Conservation (phyloP, 176 grass and related monocot genomes). For the Carex littledalei region DNA sequence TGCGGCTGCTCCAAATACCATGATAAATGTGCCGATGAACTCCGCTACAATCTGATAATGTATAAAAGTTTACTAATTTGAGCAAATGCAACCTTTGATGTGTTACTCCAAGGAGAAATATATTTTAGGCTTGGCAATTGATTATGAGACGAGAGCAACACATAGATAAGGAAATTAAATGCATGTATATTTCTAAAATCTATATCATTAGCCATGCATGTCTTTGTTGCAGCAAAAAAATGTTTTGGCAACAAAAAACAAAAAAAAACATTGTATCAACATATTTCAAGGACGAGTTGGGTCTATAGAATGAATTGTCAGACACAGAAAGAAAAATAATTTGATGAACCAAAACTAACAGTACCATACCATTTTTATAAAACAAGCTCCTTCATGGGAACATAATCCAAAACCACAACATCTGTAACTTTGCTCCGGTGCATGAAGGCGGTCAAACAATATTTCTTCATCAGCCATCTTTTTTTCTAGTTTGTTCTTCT, state of each 20-base stretch:
- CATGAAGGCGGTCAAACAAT: neutral
- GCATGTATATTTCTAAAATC: neutral
- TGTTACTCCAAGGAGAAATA: neutral
- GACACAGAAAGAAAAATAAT: neutral
- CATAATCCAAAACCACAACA: neutral
- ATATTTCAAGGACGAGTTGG: neutral
- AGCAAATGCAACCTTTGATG: neutral
- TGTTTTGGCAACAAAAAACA: no score
- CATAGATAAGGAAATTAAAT: neutral
- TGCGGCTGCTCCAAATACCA: slow-evolving; percentile 52
- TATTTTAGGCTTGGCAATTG: neutral
- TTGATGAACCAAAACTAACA: neutral
- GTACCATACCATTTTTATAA: neutral
- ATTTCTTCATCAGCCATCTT: slow-evolving; percentile 10
- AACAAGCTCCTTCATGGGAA: neutral
- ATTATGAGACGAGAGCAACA: neutral
- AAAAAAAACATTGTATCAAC: neutral
- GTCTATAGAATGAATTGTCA: neutral
- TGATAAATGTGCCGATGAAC: slow-evolving; percentile 59
- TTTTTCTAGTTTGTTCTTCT: neutral
- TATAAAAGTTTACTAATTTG: slow-evolving; percentile 3
- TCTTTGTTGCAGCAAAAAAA: neutral
- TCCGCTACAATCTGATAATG: slow-evolving; percentile 34
- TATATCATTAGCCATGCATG: neutral
- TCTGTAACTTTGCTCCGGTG: neutral